Evolutionary conservation across 2,329 filamentous ascomycete species (phyloP).

Genomic region (Cadophora sp.): DNA sequence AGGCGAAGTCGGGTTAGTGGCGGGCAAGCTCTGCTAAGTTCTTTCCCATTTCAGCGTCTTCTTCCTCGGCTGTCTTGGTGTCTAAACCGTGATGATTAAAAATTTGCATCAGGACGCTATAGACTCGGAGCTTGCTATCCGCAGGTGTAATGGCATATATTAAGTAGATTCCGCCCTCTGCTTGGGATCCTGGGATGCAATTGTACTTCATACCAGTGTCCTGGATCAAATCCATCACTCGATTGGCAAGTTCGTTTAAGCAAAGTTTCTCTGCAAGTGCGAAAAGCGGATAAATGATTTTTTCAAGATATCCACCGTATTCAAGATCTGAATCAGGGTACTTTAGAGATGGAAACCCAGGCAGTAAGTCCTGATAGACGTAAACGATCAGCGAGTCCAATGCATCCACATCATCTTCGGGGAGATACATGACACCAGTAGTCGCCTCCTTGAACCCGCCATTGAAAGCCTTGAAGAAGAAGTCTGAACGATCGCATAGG

Average conservation of each 20-base stretch:
- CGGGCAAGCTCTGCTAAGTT: neutral
- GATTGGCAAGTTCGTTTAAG: slow-evolving; percentile 13
- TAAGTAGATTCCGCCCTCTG: neutral
- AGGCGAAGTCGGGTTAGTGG: neutral
- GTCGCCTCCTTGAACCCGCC: slow-evolving; percentile 23
- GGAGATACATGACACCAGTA: slow-evolving; percentile 22
- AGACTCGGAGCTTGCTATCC: neutral
- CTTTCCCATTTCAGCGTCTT: neutral
- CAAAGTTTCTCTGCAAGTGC: slow-evolving; percentile 9
- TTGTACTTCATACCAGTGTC: neutral
- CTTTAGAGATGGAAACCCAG: neutral
- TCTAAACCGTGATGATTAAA: neutral
- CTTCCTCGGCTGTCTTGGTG: too few species aligned
- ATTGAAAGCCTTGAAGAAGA: slow-evolving; percentile 25
- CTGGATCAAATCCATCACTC: slow-evolving; percentile 14
- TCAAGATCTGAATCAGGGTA: too few species aligned
- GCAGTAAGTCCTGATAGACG: slow-evolving; percentile 9
- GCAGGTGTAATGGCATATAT: neutral
- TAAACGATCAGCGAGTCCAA: slow-evolving; percentile 20
- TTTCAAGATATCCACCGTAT: neutral
- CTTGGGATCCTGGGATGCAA: neutral
- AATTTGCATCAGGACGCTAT: neutral
- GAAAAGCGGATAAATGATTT: slow-evolving; percentile 3
- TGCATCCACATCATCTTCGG: slow-evolving; percentile 14
- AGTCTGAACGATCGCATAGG: slow-evolving; percentile 25